Conservation (phyloP, 75 land plant species). For the Sequoia sempervirens region DNA sequence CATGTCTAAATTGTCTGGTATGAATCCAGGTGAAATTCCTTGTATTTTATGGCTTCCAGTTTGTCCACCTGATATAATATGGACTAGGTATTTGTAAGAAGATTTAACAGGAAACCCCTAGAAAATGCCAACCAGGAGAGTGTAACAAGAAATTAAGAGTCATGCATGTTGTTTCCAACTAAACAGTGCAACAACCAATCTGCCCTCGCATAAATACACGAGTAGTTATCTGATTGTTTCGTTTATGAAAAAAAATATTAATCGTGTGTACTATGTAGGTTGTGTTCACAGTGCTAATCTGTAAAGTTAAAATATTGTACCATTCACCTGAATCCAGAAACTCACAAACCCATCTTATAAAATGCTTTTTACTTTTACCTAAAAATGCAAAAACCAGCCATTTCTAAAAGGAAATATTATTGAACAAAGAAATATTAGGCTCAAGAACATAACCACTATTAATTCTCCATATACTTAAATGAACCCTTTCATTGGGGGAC, state of each 20-base stretch:
- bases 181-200: background rate
- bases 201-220: background rate
- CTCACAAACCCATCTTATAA: no score
- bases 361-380: background rate
- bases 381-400: background rate
- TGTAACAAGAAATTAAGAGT: background rate
- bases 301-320: no score
- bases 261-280: no score
- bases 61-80: constrained; percentile 13
- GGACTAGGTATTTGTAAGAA: background rate
- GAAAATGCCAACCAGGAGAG: background rate
- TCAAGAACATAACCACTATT: background rate
- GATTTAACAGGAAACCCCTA: background rate
- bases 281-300: no score
- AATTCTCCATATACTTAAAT: background rate
- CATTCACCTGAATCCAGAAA: no score
- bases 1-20: constrained; percentile 21
- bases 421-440: background rate
- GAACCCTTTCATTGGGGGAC: background rate
- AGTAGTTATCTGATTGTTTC: background rate
- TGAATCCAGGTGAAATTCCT: constrained; percentile 26
- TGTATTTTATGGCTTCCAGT: constrained; percentile 20
- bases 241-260: background rate
- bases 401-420: background rate
- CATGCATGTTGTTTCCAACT: background rate